Evolutionary conservation across 208 protist genomes (phyloP), one percentile per base, ranked within the genome.

Genomic region (Acanthamoeba royreba): DNA sequence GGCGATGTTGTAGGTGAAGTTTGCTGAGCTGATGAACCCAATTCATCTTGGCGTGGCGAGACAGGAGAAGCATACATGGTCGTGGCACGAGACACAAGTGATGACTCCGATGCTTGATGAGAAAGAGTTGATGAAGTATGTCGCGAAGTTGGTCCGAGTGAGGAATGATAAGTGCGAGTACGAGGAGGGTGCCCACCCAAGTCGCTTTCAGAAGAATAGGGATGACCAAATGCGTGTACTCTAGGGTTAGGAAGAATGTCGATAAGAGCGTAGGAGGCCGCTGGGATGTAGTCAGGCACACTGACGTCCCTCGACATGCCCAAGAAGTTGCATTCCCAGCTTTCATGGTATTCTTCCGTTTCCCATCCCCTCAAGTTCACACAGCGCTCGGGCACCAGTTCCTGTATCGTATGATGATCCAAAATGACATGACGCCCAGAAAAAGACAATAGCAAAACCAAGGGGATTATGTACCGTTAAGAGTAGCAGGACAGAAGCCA

Each of bases 311-410:
- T 33, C 74, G 74, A 55, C 40, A 49, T 28, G 74, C 74, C 74
- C 74, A 86, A n/a, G 46, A 86, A 86, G 46, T 86, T 86, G 46
- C 8, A 86, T 33, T 86, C 74, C 74, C 74, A 86, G 46, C 40
- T 86, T 42, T 86, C 74, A n/a, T 86, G 40, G 38, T 86, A 86
- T 11, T 45, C 74, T 8, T 86, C 74, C 61, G 61, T 72, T 33
- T 86, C 74, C 74, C 74, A 86, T 19, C n/a, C 38, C 40, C 28
- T 45, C 15, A 86, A 5, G 40, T 55, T 86, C 28, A 33, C 74
- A 19, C 74, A 86, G 7, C 74, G 40, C 46, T 49, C 74, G 25
- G 74, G 74, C 74, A 86, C 74, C 46, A 86, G 46, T 2, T 86
- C 74, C 74, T 86, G 46, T 19, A 49, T n/a, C 2, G 2, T 4